Evolutionary conservation across 257 asterid genomes (phyloP).

Genomic region (Handroanthus guayacan): DNA sequence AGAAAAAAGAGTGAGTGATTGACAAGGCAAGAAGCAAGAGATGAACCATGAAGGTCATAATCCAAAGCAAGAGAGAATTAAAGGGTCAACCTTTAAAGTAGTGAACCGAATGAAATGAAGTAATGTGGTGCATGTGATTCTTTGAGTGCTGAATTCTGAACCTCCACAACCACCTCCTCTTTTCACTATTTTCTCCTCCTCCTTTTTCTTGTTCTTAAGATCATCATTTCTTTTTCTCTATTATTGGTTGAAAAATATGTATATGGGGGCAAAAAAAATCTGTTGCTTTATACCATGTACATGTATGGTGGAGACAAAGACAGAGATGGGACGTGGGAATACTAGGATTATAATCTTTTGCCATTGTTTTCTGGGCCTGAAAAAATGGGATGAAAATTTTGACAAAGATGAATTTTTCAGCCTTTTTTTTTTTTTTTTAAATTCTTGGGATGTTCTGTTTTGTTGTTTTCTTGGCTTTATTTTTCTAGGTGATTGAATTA

Average conservation of each 20-base stretch:
- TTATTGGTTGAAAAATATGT: conserved; percentile 39
- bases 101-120: conserved; percentile 41
- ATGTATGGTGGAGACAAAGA: conserved; percentile 45
- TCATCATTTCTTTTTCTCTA: conserved; percentile 46
- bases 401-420: conserved; percentile 30
- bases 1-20: conserved; percentile 47
- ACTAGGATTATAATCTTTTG: conserved; percentile 56
- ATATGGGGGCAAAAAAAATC: background rate
- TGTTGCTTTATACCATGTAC: conserved; percentile 41
- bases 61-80: conserved; percentile 46
- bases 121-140: conserved; percentile 65
- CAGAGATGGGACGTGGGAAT: conserved; percentile 66
- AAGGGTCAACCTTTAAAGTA: conserved; percentile 66
- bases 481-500: conserved; percentile 26
- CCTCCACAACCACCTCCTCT: conserved; percentile 54
- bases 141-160: conserved; percentile 58
- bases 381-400: conserved; percentile 43
- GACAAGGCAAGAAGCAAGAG: conserved; percentile 67
- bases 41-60: conserved; percentile 69
- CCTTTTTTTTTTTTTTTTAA: background rate
- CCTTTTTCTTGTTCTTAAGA: conserved; percentile 37
- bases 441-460: conserved; percentile 24
- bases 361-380: conserved; percentile 47
- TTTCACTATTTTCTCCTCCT: conserved; percentile 29
- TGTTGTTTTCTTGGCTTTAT: conserved; percentile 30